phyloP scores from a whole-genome alignment of 257 asterid species.

The Penstemon eatonii region DNA sequence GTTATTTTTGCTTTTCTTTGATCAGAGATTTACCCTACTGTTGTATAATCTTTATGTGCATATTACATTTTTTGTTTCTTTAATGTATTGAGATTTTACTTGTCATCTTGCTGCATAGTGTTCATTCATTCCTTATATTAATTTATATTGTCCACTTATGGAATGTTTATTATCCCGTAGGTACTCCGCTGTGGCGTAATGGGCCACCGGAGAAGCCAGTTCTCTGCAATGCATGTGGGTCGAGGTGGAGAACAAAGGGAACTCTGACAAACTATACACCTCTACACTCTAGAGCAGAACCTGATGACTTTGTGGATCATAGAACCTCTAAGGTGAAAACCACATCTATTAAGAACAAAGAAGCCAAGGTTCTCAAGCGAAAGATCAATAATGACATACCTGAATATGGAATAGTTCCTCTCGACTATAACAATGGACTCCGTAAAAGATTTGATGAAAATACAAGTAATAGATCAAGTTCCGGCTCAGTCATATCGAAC shows the following conservation, averaged over 20 bases:
- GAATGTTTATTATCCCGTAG: conserved; percentile 38
- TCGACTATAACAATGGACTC: conserved; percentile 53
- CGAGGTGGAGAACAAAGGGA: conserved; percentile 99
- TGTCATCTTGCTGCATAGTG: conserved; percentile 2
- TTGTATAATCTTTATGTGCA: too few relatives aligned
- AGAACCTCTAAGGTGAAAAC: conserved; percentile 60
- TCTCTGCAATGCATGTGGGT: conserved; percentile 99
- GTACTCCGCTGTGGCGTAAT: conserved; percentile 99
- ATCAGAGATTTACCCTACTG: too few relatives aligned
- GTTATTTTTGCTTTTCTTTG: too few relatives aligned
- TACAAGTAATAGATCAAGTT: conserved; percentile 89
- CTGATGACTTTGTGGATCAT: conserved; percentile 66
- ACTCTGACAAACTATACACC: conserved; percentile 89
- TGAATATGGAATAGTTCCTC: conserved; percentile 49
- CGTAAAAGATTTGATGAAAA: conserved; percentile 74
- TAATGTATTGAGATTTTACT: not conserved
- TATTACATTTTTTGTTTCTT: too few relatives aligned
- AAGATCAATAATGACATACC: conserved; percentile 49
- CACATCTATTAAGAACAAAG: conserved; percentile 59
- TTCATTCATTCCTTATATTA: not conserved
- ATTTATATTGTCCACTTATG: too few relatives aligned
- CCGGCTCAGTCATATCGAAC: conserved; percentile 96
- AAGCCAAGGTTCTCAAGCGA: conserved; percentile 61
- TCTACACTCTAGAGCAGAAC: conserved; percentile 84
- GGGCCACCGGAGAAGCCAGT: conserved; percentile 99